These are phyloP conservation scores for Coccomyxa sp. DNA, from an alignment of 139 green algal species.

Conservation along the genomic window DNA sequence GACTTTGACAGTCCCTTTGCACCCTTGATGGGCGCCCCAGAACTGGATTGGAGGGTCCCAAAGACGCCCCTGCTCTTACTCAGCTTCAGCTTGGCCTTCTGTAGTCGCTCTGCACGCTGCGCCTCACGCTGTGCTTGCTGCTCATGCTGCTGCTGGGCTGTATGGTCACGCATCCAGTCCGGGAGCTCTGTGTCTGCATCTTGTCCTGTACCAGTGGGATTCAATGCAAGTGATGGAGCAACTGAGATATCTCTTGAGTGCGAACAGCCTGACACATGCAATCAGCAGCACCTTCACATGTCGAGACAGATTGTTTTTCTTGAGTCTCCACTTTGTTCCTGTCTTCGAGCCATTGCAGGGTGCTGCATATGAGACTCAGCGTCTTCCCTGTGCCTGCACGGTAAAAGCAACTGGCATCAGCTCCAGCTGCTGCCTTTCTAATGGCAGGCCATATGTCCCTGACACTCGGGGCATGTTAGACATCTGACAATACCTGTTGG, in stretches of 20 bases:
- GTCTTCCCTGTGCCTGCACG: conserved; percentile 87
- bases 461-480: background rate
- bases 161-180: conserved; percentile 55
- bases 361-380: conserved; percentile 84
- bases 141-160: conserved; percentile 26
- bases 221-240: too few relatives aligned
- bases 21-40: background rate
- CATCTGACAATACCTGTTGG: conserved; percentile 66
- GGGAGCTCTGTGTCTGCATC: conserved; percentile 18
- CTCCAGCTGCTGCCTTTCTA: background rate
- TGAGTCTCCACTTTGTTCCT: conserved; percentile 8
- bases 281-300: too few relatives aligned
- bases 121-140: conserved; percentile 10
- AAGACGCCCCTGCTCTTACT: background rate
- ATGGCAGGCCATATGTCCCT: background rate
- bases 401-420: background rate
- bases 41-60: background rate
- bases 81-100: conserved; percentile 4
- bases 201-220: too few relatives aligned
- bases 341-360: conserved; percentile 76
- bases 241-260: too few relatives aligned
- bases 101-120: conserved; percentile 1
- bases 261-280: too few relatives aligned
- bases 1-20: background rate
- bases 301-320: background rate